Evolutionary conservation across 768 basidiomycete genomes (phyloP), one percentile per base, ranked within the genome.

Genomic region (Crepidotus variabilis): DNA sequence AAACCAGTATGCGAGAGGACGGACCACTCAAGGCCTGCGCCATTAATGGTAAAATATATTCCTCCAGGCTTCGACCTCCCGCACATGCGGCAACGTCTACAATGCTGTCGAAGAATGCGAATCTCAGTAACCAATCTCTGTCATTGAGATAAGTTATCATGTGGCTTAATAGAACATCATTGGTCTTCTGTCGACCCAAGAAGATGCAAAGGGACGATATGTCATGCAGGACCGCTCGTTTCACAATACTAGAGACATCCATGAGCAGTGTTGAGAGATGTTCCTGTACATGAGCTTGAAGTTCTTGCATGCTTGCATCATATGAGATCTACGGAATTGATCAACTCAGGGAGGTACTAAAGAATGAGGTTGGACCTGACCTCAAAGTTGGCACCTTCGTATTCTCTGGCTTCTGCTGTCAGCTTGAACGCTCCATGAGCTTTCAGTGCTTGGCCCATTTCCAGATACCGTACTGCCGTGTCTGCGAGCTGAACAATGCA

Each of bases 21-120:
- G 35, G 56, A 94, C 96, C 96, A 52, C 93, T 94, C 23, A 99
- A 72, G 0, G 95, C 94, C 63, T 98, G 95, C 3, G 94, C 84
- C 92, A 98, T 94, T 57, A 99, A 70, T 0, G 97, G 97, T n/a
- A 97, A 67, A 52, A 98, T 96, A 63, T 98, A 98, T 63, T 98
- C 94, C 66, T 98, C 97, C 63, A 98, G 67, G 61, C 92, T 95
- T 56, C 88, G 77, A 28, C 90, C 88, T 1, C 95, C 95, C 2
- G 95, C 92, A 72, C 92, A 96, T 0, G 90, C 91, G 5, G 95
- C 95, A 0, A 99, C 94, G 58, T 93, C 94, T 18, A 98, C 92
- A 24, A 97, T 93, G 57, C 90, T 90, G 67, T 96, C 94, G 65
- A 98, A 97, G 71, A 98, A 99, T 0, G 92, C 91, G 64, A 86